These are phyloP conservation scores for Pythium inflatum DNA, from an alignment of 352 stramenopile genomes.

Conservation along the genomic window DNA sequence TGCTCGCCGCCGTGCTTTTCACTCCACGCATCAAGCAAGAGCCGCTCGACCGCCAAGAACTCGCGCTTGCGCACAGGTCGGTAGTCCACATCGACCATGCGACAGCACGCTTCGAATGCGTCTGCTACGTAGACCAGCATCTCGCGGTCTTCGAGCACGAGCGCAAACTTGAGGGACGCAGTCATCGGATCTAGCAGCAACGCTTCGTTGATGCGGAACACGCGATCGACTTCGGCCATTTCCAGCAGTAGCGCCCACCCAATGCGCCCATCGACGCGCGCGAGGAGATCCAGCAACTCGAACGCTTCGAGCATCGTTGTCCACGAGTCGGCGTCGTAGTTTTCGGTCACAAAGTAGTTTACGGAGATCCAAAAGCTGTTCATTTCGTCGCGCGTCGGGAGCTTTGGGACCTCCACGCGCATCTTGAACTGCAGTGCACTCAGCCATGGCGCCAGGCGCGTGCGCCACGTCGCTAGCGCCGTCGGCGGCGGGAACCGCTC, in stretches of 20 bases:
- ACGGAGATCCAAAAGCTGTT: background rate
- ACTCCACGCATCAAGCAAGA: background rate
- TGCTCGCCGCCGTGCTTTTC: background rate
- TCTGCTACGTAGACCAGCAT: background rate
- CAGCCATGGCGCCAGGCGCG: background rate
- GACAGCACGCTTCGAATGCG: background rate
- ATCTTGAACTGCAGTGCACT: background rate
- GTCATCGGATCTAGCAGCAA: background rate
- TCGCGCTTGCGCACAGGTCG: background rate
- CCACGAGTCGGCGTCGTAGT: slow-evolving; percentile 1
- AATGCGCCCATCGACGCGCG: background rate
- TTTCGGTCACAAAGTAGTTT: slow-evolving; percentile 7
- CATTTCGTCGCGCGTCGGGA: slow-evolving; percentile 4
- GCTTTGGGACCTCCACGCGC: background rate
- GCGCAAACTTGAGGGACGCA: background rate
- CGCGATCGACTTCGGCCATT: background rate
- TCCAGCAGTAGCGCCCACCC: slow-evolving; percentile 8
- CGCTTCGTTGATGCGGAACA: slow-evolving; percentile 4
- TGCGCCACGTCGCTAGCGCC: background rate
- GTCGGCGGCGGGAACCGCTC: background rate
- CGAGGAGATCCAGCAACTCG: slow-evolving; percentile 17
- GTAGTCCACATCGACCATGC: background rate
- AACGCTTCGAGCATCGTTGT: background rate
- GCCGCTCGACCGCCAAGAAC: background rate
- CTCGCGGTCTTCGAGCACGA: background rate